Percentiles rank a stretch among this genome's conserved stretches.
phyloP scores from a whole-genome alignment of 169 alveolate genomes.

The Plasmodium knowlesi region DNA sequence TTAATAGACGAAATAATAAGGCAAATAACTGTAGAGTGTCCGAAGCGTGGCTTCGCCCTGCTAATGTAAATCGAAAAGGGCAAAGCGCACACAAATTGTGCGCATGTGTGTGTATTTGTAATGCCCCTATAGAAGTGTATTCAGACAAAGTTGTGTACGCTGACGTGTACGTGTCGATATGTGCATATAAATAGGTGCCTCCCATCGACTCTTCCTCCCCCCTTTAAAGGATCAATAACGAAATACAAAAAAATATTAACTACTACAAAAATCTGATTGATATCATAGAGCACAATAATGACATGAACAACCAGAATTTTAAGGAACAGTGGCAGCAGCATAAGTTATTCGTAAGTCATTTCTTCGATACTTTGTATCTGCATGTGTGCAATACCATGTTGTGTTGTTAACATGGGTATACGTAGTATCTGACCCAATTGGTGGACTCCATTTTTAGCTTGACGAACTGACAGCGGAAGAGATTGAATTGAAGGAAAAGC shows the following conservation, averaged over 20 bases:
- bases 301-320: slow-evolving; percentile 39
- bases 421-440: background rate
- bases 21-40: slow-evolving; percentile 43
- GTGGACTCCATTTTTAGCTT: slow-evolving; percentile 7
- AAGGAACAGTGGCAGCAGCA: slow-evolving; percentile 12
- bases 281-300: slow-evolving; percentile 64
- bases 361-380: background rate
- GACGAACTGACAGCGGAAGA: slow-evolving; percentile 38
- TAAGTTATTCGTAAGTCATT: slow-evolving; percentile 4
- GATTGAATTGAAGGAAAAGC: slow-evolving; percentile 29
- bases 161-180: background rate
- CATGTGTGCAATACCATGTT: background rate
- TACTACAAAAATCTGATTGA: slow-evolving; percentile 57
- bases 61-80: slow-evolving; percentile 16
- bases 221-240: slow-evolving; percentile 33
- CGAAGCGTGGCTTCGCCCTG: slow-evolving; percentile 64
- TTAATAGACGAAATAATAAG: slow-evolving; percentile 52
- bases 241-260: slow-evolving; percentile 39
- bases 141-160: background rate
- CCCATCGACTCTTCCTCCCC: background rate
- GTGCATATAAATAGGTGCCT: background rate
- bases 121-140: background rate
- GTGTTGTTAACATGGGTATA: background rate
- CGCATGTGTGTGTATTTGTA: background rate
- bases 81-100: background rate